Conservation (phyloP, 331 rosid genomes). For the Phaseolus coccineus region DNA sequence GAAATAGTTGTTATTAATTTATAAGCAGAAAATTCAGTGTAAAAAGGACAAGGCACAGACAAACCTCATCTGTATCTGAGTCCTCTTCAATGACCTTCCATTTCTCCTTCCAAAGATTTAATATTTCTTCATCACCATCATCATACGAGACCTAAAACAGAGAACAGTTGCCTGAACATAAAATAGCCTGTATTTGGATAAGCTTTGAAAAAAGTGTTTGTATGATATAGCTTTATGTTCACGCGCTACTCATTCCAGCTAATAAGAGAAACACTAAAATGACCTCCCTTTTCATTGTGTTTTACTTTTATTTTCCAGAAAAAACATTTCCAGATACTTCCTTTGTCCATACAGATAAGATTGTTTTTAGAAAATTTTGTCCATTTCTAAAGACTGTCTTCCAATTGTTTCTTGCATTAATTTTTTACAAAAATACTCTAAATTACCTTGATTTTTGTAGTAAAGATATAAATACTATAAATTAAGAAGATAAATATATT, state of each 20-base stretch:
- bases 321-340: neutral
- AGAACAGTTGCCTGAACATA: conserved; percentile 23
- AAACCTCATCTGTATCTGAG: conserved; percentile 65
- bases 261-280: neutral
- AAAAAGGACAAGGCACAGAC: conserved; percentile 42
- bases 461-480: too few relatives aligned
- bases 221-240: neutral
- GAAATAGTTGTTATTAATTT: conserved; percentile 40
- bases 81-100: conserved; percentile 59
- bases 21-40: conserved; percentile 5
- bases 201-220: neutral
- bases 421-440: neutral
- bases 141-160: conserved; percentile 66
- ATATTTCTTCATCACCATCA: conserved; percentile 80
- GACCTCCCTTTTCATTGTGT: neutral
- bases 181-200: neutral
- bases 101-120: conserved; percentile 65
- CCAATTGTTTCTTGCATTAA: neutral
- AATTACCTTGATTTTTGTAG: too few relatives aligned
- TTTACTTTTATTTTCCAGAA: neutral
- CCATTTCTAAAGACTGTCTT: too few relatives aligned
- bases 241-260: neutral
- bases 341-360: too few relatives aligned
- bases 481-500: too few relatives aligned
- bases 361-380: too few relatives aligned